Percentiles rank a stretch among this genome's conserved stretches.
These are phyloP conservation scores for Claviceps lovelessii DNA, from an alignment of 2,329 filamentous ascomycete genomes.

Conservation along the genomic window DNA sequence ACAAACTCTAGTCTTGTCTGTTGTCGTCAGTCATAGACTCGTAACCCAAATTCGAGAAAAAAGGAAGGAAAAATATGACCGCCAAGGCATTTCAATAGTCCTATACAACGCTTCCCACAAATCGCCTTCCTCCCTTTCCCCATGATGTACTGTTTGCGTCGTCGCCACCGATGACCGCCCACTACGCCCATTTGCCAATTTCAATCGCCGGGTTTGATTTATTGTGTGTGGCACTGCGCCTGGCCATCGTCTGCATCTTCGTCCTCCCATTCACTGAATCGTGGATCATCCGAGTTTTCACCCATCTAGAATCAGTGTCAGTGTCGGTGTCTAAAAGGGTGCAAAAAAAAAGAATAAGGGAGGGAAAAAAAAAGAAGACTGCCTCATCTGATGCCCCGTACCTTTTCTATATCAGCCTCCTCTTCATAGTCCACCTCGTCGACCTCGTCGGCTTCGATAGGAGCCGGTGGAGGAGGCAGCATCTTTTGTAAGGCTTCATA, in stretches of 20 bases:
- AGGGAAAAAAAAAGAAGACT: not conserved
- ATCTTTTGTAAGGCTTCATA: conserved; percentile 60
- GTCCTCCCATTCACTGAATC: conserved; percentile 55
- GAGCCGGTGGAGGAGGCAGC: conserved; percentile 49
- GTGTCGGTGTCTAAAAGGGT: not conserved
- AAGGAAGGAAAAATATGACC: not conserved
- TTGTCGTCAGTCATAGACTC: conserved; percentile 6
- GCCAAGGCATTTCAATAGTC: not conserved
- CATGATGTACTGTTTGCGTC: not conserved
- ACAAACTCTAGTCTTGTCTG: not conserved
- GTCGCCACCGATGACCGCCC: not conserved
- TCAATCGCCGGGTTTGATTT: conserved; percentile 16
- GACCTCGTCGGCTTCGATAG: conserved; percentile 56
- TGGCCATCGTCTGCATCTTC: conserved; percentile 53
- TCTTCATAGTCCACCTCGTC: conserved; percentile 81
- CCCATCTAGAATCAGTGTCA: conserved; percentile 42
- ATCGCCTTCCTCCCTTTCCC: not conserved
- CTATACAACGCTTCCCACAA: not conserved
- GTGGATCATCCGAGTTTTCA: conserved; percentile 52
- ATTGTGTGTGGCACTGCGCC: conserved; percentile 63
- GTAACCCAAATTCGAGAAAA: not conserved
- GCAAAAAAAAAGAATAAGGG: not conserved
- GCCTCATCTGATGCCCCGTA: conserved; percentile 25
- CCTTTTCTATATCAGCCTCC: conserved; percentile 70
- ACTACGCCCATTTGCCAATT: not conserved